Evolutionary conservation across 805 yeast species (phyloP), one percentile per base, ranked within the genome.

Genomic region (Pichia occidentalis): DNA sequence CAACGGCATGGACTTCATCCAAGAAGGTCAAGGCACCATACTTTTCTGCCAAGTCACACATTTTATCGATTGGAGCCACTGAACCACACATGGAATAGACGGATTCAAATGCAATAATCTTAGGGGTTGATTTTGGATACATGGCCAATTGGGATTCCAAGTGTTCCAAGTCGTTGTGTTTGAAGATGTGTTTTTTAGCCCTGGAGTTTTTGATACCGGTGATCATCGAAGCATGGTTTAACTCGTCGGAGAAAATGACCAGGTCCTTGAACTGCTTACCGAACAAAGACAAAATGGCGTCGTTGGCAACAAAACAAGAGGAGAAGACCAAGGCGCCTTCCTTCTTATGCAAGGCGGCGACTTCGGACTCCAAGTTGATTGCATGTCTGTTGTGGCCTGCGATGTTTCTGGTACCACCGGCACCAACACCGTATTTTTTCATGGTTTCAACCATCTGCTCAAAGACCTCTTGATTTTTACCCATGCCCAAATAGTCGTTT

Each of bases 61-160:
- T 87, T 45, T 74, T 77, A 53, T 82, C 85, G 52, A 92, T 92
- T 36, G 96, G 96, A 26, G 97, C 83, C 42, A 92, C 85, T 10
- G 97, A 85, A 34, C 99, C 99, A 56, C 96, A 86, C 99, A 92
- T 92, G 39, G 97, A 88, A 64, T 92, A 92, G 37, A 92, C 97
- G 4, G 92, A 79, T 65, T 92, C 99, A 60, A 92, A 92, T 1
- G 97, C 97, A 64, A 92, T 90, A 56, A 92, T 71, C 64, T 92
- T 92, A 38, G 99, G 98, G 26, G 80, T 73, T n/a, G 81, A 73
- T 52, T 73, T 72, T 14, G 99, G 98, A 56, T 83, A 85, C 61
- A 71, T 69, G 27, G 84, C 76, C 58, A 92, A 75, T 58, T 75
- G 71, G 32, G 65, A 67, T 67, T 94, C 98, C 55, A 92, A 73